Evolutionary conservation across 2,329 filamentous ascomycete species (phyloP).

Genomic region (Aspergillus fumigatiaffinis): DNA sequence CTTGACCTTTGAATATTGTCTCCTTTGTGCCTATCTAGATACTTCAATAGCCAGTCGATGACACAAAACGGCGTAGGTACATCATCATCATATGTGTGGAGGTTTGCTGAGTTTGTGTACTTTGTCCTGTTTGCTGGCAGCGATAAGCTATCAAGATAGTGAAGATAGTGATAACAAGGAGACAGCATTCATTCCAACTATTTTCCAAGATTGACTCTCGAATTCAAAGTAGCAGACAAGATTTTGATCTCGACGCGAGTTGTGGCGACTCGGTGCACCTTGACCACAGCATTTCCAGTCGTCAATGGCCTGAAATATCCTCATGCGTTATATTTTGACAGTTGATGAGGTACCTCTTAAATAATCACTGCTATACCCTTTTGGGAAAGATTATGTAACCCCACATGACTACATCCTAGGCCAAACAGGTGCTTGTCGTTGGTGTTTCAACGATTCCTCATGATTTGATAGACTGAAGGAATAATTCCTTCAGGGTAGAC

Average conservation of each 20-base stretch:
- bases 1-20: no score
- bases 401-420: background rate
- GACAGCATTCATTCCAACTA: no score
- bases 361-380: background rate
- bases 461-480: background rate
- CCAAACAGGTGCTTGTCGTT: background rate
- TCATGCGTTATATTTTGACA: no score
- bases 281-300: background rate
- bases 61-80: background rate
- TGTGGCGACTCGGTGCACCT: no score
- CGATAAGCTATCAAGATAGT: background rate
- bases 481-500: background rate
- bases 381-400: background rate
- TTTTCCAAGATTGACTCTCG: no score
- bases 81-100: conserved; percentile 9
- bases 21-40: no score
- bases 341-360: background rate
- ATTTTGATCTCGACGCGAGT: background rate
- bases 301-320: background rate
- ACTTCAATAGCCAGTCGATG: background rate
- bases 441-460: background rate
- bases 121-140: conserved; percentile 22
- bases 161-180: conserved; percentile 10
- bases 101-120: conserved; percentile 24
- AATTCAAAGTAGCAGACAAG: no score